Base-by-base conservation (phyloP, 2,329 filamentous ascomycete species). In the Aspergillus pseudotamarii region DNA sequence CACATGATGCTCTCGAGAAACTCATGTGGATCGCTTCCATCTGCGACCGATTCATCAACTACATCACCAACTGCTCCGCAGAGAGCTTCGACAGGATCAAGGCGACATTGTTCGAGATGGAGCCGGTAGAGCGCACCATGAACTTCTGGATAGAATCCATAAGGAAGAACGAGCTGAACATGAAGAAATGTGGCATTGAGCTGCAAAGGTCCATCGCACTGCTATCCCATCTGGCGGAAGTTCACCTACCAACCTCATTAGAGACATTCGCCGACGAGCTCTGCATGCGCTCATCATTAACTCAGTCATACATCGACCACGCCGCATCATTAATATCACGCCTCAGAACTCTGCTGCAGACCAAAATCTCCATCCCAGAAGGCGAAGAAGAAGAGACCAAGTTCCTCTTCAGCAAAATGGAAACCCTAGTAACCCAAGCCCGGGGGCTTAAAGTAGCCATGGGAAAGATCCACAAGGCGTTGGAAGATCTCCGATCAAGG, bases 131-230 rank as follows among this genome's bases (percentile, higher is more conserved):
- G 79, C 87, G 93, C 62, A 91, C 92, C 0, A 80, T 98, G 57
- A 97, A 97, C 73, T 86, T 86, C 60, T 97, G 93, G 88, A 91
- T 98, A 61, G 94, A 97, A 67, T 88, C 88, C 6, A 76, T 97
- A 60, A 89, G 93, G 67, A 89, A 88, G 58, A 93, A 96, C 69
- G 93, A 97, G 61, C 81, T 98, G 56, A 93, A 93, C 77, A 91
- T 94, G 78, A 88, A 90, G 75, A 90, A 92, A 71, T 93, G 93
- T 73, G 89, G 91, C 0, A 87, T 88, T 28, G 92, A 96, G 74
- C 82, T 98, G 43, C 89, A 94, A 71, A 88, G 91, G 59, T 94
- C 92, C 8, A 91, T 96, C 69, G 91, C 93, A 59, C 85, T 97
- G 59, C 89, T 97, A 84, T 87, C 87, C n/a, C 93, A 97, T 75